Conservation (phyloP, 2,329 filamentous ascomycete species). For the Zymoseptoria brevis region DNA sequence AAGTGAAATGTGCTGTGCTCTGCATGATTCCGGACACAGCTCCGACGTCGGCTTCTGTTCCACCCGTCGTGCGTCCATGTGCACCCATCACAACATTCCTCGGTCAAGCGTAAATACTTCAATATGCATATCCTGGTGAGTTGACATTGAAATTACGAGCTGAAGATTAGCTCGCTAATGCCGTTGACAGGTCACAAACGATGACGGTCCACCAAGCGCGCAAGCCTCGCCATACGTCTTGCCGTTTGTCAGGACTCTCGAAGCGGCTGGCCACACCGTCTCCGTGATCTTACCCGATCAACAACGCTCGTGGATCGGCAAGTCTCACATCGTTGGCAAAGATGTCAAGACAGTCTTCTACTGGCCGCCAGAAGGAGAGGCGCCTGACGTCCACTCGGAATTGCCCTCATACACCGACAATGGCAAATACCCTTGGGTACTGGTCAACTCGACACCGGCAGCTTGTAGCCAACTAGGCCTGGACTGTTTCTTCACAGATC, state of each 20-base stretch:
- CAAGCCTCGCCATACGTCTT: constrained; percentile 44
- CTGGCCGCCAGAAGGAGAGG: constrained; percentile 38
- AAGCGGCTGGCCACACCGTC: constrained; percentile 68
- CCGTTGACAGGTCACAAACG: constrained; percentile 40
- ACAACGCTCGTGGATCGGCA: constrained; percentile 96
- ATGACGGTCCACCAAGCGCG: constrained; percentile 45
- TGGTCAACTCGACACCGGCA: constrained; percentile 44
- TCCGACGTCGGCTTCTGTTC: neutral
- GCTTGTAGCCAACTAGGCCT: constrained; percentile 44
- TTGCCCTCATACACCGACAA: constrained; percentile 28
- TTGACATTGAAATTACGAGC: neutral
- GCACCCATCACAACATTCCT: neutral
- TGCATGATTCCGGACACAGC: neutral
- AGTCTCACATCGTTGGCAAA: constrained; percentile 85
- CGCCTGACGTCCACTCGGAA: constrained; percentile 19
- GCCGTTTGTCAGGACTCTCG: constrained; percentile 39
- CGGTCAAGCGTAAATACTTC: neutral
- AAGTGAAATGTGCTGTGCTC: neutral
- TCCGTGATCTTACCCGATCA: constrained; percentile 85
- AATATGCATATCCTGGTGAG: neutral
- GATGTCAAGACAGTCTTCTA: constrained; percentile 61
- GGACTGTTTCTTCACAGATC: constrained; percentile 39
- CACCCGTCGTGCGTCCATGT: neutral
- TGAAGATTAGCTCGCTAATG: neutral
- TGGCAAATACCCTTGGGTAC: constrained; percentile 38